These are phyloP conservation scores for Aspergillus udagawae DNA, from an alignment of 2,329 filamentous ascomycete genomes.

Conservation along the genomic window DNA sequence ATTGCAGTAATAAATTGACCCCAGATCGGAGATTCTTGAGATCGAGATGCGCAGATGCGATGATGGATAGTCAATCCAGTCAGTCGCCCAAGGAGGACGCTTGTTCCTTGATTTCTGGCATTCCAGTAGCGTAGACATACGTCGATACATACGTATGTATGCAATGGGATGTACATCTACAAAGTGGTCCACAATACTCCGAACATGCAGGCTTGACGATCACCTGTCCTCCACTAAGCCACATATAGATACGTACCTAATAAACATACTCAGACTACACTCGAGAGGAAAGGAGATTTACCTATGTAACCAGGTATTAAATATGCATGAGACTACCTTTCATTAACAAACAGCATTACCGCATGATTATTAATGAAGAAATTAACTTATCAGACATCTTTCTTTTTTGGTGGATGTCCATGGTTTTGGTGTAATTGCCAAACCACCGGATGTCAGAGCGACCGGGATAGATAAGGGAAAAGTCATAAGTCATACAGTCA, in stretches of 20 bases:
- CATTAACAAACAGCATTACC: not conserved
- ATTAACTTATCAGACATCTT: not conserved
- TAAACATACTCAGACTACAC: not conserved
- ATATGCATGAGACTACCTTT: not conserved
- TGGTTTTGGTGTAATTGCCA: not conserved
- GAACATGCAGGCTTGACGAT: constrained; percentile 20
- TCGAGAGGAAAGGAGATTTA: not conserved
- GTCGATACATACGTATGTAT: constrained; percentile 7
- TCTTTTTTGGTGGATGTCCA: not conserved
- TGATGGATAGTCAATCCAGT: not conserved
- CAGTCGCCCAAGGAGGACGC: not conserved
- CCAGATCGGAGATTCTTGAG: not conserved
- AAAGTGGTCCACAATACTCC: constrained; percentile 17
- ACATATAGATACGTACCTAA: constrained; percentile 5
- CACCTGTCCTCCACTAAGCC: constrained; percentile 12
- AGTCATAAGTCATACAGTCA: constrained; percentile 1
- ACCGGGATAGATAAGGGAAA: not conserved
- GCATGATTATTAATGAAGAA: not conserved
- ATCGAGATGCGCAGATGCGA: not conserved
- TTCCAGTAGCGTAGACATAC: not conserved
- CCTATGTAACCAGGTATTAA: not conserved
- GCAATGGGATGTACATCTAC: constrained; percentile 1
- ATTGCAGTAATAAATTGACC: not conserved
- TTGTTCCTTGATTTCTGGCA: constrained; percentile 5
- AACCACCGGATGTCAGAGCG: not conserved